phyloP scores from a whole-genome alignment of 2,329 filamentous ascomycete genomes.

The Nemania sp. region DNA sequence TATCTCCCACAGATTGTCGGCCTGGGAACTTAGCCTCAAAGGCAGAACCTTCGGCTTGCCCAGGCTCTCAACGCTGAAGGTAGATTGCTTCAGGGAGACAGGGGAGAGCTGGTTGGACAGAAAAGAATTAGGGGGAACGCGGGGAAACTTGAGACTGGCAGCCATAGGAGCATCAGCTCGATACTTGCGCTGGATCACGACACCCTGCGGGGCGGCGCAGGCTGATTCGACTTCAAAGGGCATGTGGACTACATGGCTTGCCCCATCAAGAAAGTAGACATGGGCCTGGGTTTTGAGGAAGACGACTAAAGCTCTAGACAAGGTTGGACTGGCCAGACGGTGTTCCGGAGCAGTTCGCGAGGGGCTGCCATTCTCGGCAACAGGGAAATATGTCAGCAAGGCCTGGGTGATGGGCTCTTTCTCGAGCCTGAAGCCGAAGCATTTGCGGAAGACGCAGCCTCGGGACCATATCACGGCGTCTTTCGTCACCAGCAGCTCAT shows the following conservation, averaged over 20 bases:
- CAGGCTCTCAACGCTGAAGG: constrained; percentile 60
- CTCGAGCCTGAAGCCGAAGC: constrained; percentile 84
- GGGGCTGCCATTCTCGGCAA: constrained; percentile 46
- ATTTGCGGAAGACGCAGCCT: constrained; percentile 79
- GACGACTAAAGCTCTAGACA: constrained; percentile 78
- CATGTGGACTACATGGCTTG: constrained; percentile 86
- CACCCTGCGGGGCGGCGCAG: constrained; percentile 77
- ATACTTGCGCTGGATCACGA: constrained; percentile 83
- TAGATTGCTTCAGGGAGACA: constrained; percentile 51
- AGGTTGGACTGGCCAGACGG: constrained; percentile 22
- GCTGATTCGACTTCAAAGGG: constrained; percentile 92
- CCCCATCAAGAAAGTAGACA: constrained; percentile 86
- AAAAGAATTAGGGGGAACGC: constrained; percentile 81
- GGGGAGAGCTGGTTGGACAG: constrained; percentile 67
- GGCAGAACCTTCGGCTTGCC: constrained; percentile 59
- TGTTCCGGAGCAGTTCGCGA: not conserved
- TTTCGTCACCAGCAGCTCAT: constrained; percentile 78
- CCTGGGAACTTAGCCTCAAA: constrained; percentile 54
- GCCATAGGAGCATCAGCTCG: constrained; percentile 53
- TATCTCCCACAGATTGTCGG: constrained; percentile 62
- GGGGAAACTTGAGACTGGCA: constrained; percentile 58
- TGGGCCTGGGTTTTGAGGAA: constrained; percentile 92
- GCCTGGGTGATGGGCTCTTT: constrained; percentile 86
- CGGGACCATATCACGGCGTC: constrained; percentile 86
- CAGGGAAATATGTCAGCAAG: constrained; percentile 79